Conservation (phyloP, 2,329 filamentous ascomycete species). For the Talaromyces sp. region DNA sequence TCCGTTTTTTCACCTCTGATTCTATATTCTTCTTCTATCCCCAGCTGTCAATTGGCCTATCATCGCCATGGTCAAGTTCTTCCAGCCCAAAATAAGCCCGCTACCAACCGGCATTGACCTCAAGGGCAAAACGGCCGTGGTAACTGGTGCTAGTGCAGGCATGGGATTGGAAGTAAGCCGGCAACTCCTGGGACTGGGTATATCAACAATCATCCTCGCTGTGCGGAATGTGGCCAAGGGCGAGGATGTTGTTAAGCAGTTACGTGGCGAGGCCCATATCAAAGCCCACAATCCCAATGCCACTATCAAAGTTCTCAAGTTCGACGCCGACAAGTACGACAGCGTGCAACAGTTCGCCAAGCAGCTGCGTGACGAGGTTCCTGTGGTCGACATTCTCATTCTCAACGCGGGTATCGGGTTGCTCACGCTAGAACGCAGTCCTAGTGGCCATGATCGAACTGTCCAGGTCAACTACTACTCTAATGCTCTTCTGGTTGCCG, state of each 20-base stretch:
- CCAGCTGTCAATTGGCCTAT: neutral
- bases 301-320: conserved; percentile 14
- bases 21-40: neutral
- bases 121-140: conserved; percentile 18
- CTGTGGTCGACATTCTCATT: conserved; percentile 19
- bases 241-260: conserved; percentile 5
- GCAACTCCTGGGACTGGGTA: conserved; percentile 18
- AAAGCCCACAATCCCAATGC: conserved; percentile 8
- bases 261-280: neutral
- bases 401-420: conserved; percentile 19
- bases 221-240: conserved; percentile 21
- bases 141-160: conserved; percentile 24
- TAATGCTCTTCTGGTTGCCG: conserved; percentile 20
- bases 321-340: conserved; percentile 16
- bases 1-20: neutral
- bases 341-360: conserved; percentile 18
- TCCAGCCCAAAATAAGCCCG: neutral
- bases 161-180: conserved; percentile 21
- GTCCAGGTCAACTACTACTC: conserved; percentile 33
- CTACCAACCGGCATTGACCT: conserved; percentile 11
- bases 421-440: conserved; percentile 14
- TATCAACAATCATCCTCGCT: conserved; percentile 19
- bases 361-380: conserved; percentile 13
- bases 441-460: conserved; percentile 31
- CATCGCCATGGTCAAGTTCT: neutral